Evolutionary conservation across 2,329 filamentous ascomycete species (phyloP).

Genomic region (Penicillium sp.): DNA sequence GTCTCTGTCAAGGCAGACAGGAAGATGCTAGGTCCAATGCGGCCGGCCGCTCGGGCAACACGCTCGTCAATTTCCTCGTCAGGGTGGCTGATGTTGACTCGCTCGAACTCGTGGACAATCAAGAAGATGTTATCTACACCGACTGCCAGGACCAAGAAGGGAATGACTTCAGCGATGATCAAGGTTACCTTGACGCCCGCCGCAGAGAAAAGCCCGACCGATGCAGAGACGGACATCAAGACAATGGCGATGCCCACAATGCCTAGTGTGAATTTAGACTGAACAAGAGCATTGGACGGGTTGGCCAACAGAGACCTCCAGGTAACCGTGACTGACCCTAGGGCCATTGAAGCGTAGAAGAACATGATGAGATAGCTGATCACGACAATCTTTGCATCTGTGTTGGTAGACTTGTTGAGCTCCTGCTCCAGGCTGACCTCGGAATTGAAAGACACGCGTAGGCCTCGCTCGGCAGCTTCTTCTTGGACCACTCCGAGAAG

Average conservation of each 20-base stretch:
- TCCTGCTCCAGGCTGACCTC: constrained; percentile 94
- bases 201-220: constrained; percentile 91
- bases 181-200: constrained; percentile 88
- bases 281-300: constrained; percentile 78
- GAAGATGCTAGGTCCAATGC: constrained; percentile 95
- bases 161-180: constrained; percentile 98
- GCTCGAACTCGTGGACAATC: constrained; percentile 96
- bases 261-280: constrained; percentile 96
- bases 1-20: constrained; percentile 95
- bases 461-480: constrained; percentile 71
- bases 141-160: constrained; percentile 91
- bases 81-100: constrained; percentile 86
- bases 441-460: constrained; percentile 89
- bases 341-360: constrained; percentile 85
- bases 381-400: constrained; percentile 91
- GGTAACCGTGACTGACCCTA: constrained; percentile 81
- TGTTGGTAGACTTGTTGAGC: constrained; percentile 96
- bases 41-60: constrained; percentile 80
- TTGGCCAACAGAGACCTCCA: constrained; percentile 74
- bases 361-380: constrained; percentile 99
- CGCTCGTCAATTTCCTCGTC: constrained; percentile 83
- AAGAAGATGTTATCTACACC: constrained; percentile 99
- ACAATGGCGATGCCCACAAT: constrained; percentile 93
- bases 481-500: constrained; percentile 72
- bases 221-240: constrained; percentile 93